A percentile compares a stretch with the other conserved stretches of the same genome.
These are phyloP conservation scores for Graphiopsis chlorocephala DNA, from an alignment of 2,329 filamentous ascomycete species.

Conservation along the genomic window DNA sequence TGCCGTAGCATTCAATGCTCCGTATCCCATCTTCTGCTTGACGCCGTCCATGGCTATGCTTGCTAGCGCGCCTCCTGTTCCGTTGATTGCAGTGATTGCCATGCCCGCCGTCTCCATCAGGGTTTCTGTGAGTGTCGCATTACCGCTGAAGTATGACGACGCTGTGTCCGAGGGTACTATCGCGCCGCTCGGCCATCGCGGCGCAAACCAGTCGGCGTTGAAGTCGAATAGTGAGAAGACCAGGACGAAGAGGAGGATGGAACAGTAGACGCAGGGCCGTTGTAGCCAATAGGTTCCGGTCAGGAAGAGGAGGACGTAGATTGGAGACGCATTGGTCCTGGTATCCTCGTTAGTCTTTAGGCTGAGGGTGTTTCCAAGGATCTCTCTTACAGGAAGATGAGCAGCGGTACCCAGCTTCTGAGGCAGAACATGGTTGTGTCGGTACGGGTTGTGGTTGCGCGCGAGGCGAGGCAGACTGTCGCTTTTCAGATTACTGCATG, in stretches of 20 bases:
- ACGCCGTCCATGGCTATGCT: constrained; percentile 64
- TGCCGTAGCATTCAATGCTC: constrained; percentile 41
- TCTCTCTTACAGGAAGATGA: constrained; percentile 51
- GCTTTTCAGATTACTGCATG: constrained; percentile 16
- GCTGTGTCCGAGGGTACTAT: constrained; percentile 37
- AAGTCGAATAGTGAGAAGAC: constrained; percentile 97
- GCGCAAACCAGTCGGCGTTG: constrained; percentile 86
- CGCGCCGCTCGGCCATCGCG: constrained; percentile 47
- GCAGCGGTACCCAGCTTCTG: constrained; percentile 54
- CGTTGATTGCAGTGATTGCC: constrained; percentile 56
- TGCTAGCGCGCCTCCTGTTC: constrained; percentile 65
- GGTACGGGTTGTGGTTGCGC: background rate
- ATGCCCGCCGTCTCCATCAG: constrained; percentile 65
- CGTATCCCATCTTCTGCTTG: constrained; percentile 42
- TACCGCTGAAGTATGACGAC: constrained; percentile 30
- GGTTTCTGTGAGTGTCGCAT: constrained; percentile 38
- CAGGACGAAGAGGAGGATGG: constrained; percentile 88
- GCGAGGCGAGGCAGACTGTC: background rate
- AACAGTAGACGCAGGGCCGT: constrained; percentile 96
- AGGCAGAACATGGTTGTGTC: constrained; percentile 61
- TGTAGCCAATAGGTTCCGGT: constrained; percentile 94
- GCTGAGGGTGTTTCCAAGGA: background rate
- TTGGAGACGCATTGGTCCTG: constrained; percentile 47
- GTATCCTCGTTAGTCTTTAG: constrained; percentile 15
- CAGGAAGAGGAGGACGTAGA: constrained; percentile 57